These are phyloP conservation scores for Phialemoniopsis sp. DNA, from an alignment of 2,329 filamentous ascomycete species.

Conservation along the genomic window DNA sequence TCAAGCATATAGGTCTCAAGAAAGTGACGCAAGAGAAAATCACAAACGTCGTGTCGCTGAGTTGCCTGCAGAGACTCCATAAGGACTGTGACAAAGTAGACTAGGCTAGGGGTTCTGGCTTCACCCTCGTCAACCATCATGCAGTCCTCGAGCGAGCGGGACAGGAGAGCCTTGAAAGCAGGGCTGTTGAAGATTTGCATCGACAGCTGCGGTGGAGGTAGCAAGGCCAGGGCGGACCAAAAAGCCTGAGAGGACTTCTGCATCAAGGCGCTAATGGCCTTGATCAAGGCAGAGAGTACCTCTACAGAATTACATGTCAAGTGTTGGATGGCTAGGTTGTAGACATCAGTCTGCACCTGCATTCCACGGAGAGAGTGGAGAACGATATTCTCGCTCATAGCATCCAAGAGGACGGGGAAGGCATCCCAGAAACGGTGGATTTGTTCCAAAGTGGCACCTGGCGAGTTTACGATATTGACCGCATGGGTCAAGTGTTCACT, in stretches of 20 bases:
- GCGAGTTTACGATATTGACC: conserved; percentile 59
- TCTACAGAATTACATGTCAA: conserved; percentile 40
- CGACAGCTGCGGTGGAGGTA: conserved; percentile 75
- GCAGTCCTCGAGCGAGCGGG: conserved; percentile 52
- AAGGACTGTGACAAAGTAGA: conserved; percentile 76
- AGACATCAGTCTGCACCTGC: conserved; percentile 73
- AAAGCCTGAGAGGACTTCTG: conserved; percentile 75
- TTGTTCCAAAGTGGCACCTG: conserved; percentile 28
- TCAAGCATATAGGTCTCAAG: conserved; percentile 60
- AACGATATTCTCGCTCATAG: conserved; percentile 70
- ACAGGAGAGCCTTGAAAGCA: conserved; percentile 56
- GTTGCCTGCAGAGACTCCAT: conserved; percentile 71
- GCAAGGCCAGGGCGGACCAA: conserved; percentile 82
- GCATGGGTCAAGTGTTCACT: conserved; percentile 66
- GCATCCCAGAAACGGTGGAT: conserved; percentile 78
- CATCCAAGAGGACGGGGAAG: conserved; percentile 67
- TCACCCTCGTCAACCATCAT: conserved; percentile 49
- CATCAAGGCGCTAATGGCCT: conserved; percentile 66
- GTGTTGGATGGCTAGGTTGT: conserved; percentile 53
- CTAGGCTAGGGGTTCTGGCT: conserved; percentile 55
- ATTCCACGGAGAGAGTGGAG: conserved; percentile 74
- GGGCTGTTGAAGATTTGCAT: conserved; percentile 78
- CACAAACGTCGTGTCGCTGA: conserved; percentile 75
- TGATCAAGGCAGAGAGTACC: conserved; percentile 65
- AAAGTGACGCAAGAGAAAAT: conserved; percentile 72